phyloP scores from a whole-genome alignment of 441 rosid species.

The Erodium texanum region DNA sequence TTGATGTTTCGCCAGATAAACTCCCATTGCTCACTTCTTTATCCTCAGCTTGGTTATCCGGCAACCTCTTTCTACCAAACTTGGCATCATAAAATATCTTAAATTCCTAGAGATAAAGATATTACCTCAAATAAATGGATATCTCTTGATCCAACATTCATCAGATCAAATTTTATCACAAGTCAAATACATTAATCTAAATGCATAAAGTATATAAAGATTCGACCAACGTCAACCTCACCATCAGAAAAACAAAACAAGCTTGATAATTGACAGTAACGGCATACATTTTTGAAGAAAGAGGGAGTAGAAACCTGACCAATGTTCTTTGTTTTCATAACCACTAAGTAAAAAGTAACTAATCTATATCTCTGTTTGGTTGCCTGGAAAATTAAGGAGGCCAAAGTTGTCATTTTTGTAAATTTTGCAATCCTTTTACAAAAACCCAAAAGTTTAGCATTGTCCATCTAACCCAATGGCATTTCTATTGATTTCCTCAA shows the following conservation, averaged over 20 bases:
- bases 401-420: too few relatives aligned
- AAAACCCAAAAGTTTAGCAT: background rate
- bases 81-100: constrained; percentile 62
- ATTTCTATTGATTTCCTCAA: background rate
- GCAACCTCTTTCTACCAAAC: constrained; percentile 75
- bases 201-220: too few relatives aligned
- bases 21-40: constrained; percentile 28
- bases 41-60: constrained; percentile 22
- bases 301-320: too few relatives aligned
- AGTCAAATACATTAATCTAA: background rate
- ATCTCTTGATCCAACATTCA: background rate
- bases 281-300: too few relatives aligned
- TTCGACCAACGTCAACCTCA: background rate
- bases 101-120: constrained; percentile 53
- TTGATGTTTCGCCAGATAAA: constrained; percentile 14
- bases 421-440: background rate
- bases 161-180: background rate
- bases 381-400: background rate
- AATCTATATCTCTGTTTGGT: background rate
- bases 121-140: background rate
- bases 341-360: background rate
- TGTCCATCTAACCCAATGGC: background rate
- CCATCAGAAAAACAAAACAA: background rate
- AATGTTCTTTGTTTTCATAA: background rate
- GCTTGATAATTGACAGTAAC: too few relatives aligned